These are phyloP conservation scores for Panicum virgatum DNA, from an alignment of 202 grass and related monocot genomes.

Conservation along the genomic window DNA sequence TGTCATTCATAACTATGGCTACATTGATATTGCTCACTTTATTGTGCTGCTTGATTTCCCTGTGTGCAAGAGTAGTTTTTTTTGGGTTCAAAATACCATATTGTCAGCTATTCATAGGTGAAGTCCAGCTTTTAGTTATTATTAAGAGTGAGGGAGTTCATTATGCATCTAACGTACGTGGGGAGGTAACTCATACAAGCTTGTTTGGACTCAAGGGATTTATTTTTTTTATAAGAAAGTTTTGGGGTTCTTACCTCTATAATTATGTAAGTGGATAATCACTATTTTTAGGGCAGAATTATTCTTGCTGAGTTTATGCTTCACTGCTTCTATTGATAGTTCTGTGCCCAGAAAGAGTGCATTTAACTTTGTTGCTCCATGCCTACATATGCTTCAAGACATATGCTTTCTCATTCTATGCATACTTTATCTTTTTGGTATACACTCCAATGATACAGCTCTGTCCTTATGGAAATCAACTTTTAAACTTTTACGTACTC, in stretches of 20 bases:
- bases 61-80: neutral
- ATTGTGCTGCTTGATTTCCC: slow-evolving; percentile 8
- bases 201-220: slow-evolving; percentile 33
- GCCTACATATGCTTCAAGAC: slow-evolving; percentile 9
- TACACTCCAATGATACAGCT: slow-evolving; percentile 23
- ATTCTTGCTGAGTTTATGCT: slow-evolving; percentile 30
- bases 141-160: slow-evolving; percentile 15
- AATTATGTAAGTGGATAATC: neutral
- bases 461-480: slow-evolving; percentile 10
- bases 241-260: neutral
- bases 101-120: neutral
- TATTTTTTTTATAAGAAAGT: slow-evolving; percentile 8
- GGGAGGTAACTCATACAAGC: neutral
- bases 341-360: neutral
- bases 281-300: neutral
- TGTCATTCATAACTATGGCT: neutral
- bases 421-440: neutral
- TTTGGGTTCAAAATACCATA: slow-evolving; percentile 23
- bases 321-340: slow-evolving; percentile 11
- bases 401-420: neutral
- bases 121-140: neutral
- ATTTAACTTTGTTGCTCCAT: slow-evolving; percentile 27
- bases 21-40: slow-evolving; percentile 24
- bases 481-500: slow-evolving; percentile 16
- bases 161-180: slow-evolving; percentile 7